Base-by-base conservation (phyloP, 805 yeast species). In the Nakazawaea pomicola region DNA sequence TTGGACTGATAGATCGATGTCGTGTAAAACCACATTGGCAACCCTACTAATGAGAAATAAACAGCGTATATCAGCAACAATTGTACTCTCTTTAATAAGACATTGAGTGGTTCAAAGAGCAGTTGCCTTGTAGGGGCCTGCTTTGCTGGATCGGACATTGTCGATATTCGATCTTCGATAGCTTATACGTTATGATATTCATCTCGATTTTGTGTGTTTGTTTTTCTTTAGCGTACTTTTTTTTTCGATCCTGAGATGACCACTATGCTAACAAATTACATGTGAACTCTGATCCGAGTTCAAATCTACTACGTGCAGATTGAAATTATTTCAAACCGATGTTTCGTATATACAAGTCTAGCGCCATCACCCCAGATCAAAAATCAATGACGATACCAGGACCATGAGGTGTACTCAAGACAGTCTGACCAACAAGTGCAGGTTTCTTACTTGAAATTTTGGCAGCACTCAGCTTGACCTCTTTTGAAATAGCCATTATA, bases 311-410 rank as follows among this genome's bases (percentile, higher is more conserved):
- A n/a, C n/a, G n/a, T n/a, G n/a, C n/a, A n/a, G n/a, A n/a, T n/a
- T n/a, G 11, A 16, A 16, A 9, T 30, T 18, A 30, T 8, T 7
- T 16, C 33, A 30, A 14, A 15, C 7, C 25, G 10, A 23, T 23
- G 7, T 10, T 9, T 16, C 17, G 15, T 28, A 39, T 32, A 42
- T 35, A 25, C 44, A 34, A 21, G 25, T 18, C 9, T 20, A 30
- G 4, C 16, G 21, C 28, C n/a, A n/a, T 11, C 28, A 15, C 28
- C 18, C 9, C 17, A 16, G 3, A 7, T 4, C 49, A 61, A 45
- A 74, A 66, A 56, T 76, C 72, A 38, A 89, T 78, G 25, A 83
- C 81, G 37, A 87, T 71, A 27, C 88, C 81, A 1, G 96, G 96
- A 17, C 95, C 91, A 53, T 73, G 75, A 9, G 95, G 83, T 32